Evolutionary conservation across 805 yeast genomes (phyloP), one percentile per base, ranked within the genome.

Genomic region (Ogataea siamensis): DNA sequence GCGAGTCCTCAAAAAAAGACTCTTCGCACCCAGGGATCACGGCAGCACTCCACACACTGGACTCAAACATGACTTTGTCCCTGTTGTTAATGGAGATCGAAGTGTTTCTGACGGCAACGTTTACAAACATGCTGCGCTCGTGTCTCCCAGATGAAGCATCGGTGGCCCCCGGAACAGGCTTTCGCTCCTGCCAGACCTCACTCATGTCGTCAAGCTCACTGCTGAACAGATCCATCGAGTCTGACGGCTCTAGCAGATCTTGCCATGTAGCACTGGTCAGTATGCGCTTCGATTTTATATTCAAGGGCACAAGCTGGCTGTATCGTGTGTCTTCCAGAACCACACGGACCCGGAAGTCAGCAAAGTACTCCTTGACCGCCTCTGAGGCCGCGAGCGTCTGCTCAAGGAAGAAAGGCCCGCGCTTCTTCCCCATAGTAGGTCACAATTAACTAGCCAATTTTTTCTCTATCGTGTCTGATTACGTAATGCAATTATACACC

Each of bases 311-410:
- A 1, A 13, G 20, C 12, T 38, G 34, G 9, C 13, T 22, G 22
- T 56, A 55, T 26, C 57, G 38, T 5, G 28, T 14, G n/a, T 44
- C 37, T 4, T 37, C 23, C 18, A 34, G 42, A 3, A 34, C 15
- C 10, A 47, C 37, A 9, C 51, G 33, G 9, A 53, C 54, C 13
- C 40, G 39, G 42, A 58, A 54, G 18, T 43, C 44, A 15, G 49
- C 44, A 34, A 50, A 58, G 22, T 45, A 49, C 15, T 38, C 39
- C 14, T 26, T 17, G 10, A 50, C 53, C 31, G 49, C 30, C 21
- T 46, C 49, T 1, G 62, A 55, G 3, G 55, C 49, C 14, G 51
- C 38, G 7, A 58, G 24, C 4, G 61, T 57, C 35, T 48, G 55
- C 31, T 54, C 54, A 13, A 51, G 29, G 23, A 46, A 55, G 31